Conservation (phyloP, 2,329 filamentous ascomycete genomes). For the Cladobotryum protrusum region DNA sequence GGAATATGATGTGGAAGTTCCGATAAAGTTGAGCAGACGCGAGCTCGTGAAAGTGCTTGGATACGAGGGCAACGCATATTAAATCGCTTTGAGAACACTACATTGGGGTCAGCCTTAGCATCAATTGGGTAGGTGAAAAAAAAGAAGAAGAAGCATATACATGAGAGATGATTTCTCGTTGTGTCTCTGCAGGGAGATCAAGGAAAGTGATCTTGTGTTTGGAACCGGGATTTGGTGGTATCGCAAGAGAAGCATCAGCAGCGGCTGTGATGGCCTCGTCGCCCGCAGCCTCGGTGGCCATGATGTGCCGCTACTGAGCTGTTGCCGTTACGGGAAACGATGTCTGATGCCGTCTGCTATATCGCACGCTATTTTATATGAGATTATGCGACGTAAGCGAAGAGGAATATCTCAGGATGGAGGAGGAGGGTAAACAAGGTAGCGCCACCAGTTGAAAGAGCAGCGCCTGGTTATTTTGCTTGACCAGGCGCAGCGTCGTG, state of each 20-base stretch:
- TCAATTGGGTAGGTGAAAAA: neutral
- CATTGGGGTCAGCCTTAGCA: constrained; percentile 8
- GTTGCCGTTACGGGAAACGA: too few relatives aligned
- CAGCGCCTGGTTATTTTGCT: too few relatives aligned
- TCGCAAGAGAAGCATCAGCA: neutral
- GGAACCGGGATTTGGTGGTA: neutral
- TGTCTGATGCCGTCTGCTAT: too few relatives aligned
- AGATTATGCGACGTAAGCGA: too few relatives aligned
- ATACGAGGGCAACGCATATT: constrained; percentile 53
- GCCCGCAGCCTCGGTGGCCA: constrained; percentile 30
- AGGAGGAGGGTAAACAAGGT: too few relatives aligned
- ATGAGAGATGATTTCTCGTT: constrained; percentile 42
- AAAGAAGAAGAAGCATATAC: constrained; percentile 25
- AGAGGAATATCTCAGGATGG: too few relatives aligned
- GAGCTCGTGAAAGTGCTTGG: constrained; percentile 50
- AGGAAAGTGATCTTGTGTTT: constrained; percentile 28
- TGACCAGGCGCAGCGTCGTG: too few relatives aligned
- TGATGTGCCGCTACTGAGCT: constrained; percentile 16
- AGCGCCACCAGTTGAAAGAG: too few relatives aligned
- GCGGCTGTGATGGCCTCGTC: constrained; percentile 19
- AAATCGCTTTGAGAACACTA: constrained; percentile 49
- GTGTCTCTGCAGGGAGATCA: constrained; percentile 41
- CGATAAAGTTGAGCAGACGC: constrained; percentile 55
- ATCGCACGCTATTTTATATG: too few relatives aligned
- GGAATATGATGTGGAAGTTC: constrained; percentile 54